phyloP scores from a whole-genome alignment of 202 grass and related monocot genomes.

The Eragrostis tef region DNA sequence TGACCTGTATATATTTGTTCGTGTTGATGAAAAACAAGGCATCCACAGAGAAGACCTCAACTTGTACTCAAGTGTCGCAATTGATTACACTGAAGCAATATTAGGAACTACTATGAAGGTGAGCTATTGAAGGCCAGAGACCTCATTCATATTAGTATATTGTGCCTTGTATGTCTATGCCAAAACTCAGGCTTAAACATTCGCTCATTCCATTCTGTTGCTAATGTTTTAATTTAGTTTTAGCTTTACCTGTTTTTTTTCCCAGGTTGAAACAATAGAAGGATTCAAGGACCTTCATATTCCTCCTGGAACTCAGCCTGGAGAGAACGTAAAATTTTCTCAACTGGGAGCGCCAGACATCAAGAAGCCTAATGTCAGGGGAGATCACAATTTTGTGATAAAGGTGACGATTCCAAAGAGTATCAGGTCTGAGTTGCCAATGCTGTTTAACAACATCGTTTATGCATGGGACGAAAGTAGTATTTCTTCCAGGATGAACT shows the following conservation, averaged over 20 bases:
- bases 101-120: constrained; percentile 83
- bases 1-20: constrained; percentile 76
- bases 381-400: constrained; percentile 81
- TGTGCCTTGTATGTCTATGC: no score
- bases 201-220: background rate
- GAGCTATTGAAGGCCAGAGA: constrained; percentile 28
- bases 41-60: constrained; percentile 69
- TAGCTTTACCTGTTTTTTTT: constrained; percentile 47
- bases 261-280: constrained; percentile 85
- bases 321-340: constrained; percentile 64
- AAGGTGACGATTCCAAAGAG: constrained; percentile 73
- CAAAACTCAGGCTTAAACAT: constrained; percentile 3
- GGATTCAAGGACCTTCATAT: constrained; percentile 76
- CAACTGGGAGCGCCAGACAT: constrained; percentile 72
- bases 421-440: constrained; percentile 66
- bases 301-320: constrained; percentile 81
- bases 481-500: constrained; percentile 19
- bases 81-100: constrained; percentile 87
- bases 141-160: no score
- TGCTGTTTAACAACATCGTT: constrained; percentile 11
- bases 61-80: constrained; percentile 64
- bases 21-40: constrained; percentile 71
- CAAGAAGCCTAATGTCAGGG: constrained; percentile 64
- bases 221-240: constrained; percentile 20
- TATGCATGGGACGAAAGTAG: background rate